Conservation (phyloP, 495 filamentous ascomycete species). For the Podospora anserina region DNA sequence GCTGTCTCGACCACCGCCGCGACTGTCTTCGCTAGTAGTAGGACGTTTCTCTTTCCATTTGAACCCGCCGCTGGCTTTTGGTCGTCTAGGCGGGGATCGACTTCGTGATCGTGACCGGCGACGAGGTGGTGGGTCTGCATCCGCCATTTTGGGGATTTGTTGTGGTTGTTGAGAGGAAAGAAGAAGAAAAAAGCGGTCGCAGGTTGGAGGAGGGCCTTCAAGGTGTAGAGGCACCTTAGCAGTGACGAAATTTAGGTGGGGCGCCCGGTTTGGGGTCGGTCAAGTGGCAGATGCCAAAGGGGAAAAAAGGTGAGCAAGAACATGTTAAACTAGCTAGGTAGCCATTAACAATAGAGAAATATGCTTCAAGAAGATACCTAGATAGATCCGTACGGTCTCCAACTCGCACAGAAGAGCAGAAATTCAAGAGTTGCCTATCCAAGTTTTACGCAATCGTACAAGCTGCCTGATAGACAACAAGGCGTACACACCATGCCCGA, state of each 20-base stretch:
- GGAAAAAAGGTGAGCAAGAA: not conserved
- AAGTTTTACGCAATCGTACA: too few species aligned
- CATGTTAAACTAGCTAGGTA: not conserved
- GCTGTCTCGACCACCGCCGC: slow-evolving; percentile 44
- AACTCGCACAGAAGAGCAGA: too few species aligned
- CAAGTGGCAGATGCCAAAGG: not conserved
- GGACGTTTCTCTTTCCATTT: slow-evolving; percentile 63
- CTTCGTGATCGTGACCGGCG: slow-evolving; percentile 36
- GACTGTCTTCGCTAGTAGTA: slow-evolving; percentile 42
- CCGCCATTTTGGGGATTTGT: slow-evolving; percentile 26
- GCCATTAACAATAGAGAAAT: too few species aligned
- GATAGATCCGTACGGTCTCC: too few species aligned
- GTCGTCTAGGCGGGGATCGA: slow-evolving; percentile 33
- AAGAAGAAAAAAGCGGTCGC: not conserved
- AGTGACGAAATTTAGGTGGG: slow-evolving; percentile 27
- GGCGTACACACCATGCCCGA: too few species aligned
- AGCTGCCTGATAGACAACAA: too few species aligned
- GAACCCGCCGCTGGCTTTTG: slow-evolving; percentile 45
- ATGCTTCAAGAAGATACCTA: too few species aligned
- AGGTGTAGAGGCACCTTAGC: not conserved
- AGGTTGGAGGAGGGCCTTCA: not conserved
- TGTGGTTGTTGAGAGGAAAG: not conserved
- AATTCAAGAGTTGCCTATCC: too few species aligned
- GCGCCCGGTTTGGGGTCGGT: not conserved
- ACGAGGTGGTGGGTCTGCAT: slow-evolving; percentile 18